Evolutionary conservation across 148 eudicot genomes (phyloP).

Genomic region (Chenopodium album): DNA sequence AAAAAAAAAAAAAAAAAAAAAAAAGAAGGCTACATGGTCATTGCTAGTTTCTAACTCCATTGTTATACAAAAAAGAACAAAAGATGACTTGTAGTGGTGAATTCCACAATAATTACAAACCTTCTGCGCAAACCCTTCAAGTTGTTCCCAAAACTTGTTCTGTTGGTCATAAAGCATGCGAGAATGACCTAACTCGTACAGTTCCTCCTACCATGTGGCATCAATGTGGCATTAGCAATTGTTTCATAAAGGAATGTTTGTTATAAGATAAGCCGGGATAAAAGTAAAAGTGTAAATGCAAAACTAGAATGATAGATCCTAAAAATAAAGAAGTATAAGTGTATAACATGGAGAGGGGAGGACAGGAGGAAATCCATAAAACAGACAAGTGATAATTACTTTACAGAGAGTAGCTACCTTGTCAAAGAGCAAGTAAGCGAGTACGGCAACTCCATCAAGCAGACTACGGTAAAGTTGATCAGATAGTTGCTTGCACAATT

Average conservation of each 20-base stretch:
- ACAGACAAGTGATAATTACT: not conserved
- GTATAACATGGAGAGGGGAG: not conserved
- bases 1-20: not conserved
- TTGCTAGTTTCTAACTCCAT: not conserved
- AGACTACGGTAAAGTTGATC: not conserved
- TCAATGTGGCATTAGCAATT: not conserved
- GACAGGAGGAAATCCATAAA: not conserved
- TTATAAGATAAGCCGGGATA: not conserved
- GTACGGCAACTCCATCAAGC: not conserved
- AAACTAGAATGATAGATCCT: not conserved
- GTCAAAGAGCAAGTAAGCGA: conserved; percentile 1
- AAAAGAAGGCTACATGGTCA: not conserved
- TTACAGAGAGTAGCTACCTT: not conserved
- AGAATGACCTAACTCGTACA: not conserved
- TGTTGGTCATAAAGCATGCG: not conserved
- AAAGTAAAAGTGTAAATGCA: not conserved
- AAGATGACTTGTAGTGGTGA: not conserved
- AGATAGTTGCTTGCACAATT: not conserved
- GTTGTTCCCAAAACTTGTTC: conserved; percentile 1
- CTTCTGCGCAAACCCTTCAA: not conserved
- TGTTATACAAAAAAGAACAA: not conserved
- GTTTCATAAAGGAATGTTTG: not conserved
- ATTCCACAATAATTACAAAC: not conserved
- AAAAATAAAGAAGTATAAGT: not conserved
- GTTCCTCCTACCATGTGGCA: not conserved